Conservation (phyloP, 163 green algal genomes). For the Chlorella variabilis region DNA sequence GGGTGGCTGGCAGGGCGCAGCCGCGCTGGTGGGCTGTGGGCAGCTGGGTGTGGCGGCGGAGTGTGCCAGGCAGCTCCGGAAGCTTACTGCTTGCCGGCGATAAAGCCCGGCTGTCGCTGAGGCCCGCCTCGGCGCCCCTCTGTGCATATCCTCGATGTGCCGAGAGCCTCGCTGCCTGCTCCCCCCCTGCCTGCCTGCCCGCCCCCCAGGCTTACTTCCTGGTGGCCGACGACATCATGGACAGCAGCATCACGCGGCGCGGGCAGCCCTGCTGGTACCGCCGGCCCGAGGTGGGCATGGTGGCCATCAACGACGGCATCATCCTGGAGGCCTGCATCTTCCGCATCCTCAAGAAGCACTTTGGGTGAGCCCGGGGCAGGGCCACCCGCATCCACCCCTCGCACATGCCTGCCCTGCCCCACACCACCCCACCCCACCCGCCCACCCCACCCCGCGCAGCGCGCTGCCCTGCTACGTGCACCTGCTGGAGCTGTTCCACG, state of each 20-base stretch:
- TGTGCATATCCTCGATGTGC: no score
- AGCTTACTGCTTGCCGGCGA: no score
- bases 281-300: constrained; percentile 86
- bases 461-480: constrained; percentile 70
- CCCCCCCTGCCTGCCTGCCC: not conserved
- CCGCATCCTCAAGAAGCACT: constrained; percentile 87
- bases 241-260: constrained; percentile 92
- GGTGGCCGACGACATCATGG: constrained; percentile 99
- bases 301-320: constrained; percentile 99
- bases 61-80: no score
- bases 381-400: not conserved
- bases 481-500: constrained; percentile 97
- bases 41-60: not conserved
- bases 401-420: no score
- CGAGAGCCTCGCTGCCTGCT: not conserved
- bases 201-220: constrained; percentile 95
- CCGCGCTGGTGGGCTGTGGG: no score
- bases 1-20: not conserved
- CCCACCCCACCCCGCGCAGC: no score
- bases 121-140: no score
- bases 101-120: no score
- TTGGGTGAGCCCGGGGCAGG: constrained; percentile 40
- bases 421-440: no score
- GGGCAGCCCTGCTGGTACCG: constrained; percentile 99
- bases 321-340: constrained; percentile 97